Conservation (phyloP, 352 stramenopile genomes). For the Proteromonas lacertae region DNA sequence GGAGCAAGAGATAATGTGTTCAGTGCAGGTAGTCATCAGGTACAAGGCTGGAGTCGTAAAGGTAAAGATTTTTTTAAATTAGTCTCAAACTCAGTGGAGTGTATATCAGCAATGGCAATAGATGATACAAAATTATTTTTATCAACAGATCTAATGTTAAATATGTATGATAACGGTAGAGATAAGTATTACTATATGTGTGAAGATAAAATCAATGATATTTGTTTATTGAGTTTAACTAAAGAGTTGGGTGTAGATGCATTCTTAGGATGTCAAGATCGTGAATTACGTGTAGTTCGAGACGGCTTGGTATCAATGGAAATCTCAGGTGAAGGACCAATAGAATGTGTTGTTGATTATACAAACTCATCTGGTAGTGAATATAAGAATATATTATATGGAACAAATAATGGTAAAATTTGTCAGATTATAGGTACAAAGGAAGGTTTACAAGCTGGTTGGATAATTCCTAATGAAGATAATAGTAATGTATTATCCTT, state of each 20-base stretch:
- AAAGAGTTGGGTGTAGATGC: background rate
- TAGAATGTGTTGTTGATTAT: background rate
- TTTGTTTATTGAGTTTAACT: background rate
- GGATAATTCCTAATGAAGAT: background rate
- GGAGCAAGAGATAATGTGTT: no score
- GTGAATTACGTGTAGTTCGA: background rate
- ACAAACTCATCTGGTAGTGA: background rate
- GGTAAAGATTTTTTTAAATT: conserved; percentile 13
- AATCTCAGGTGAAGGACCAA: background rate
- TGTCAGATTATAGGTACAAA: background rate
- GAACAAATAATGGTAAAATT: background rate
- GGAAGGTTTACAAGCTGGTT: background rate
- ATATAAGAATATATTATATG: background rate
- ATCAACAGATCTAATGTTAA: conserved; percentile 9
- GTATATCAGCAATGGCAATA: conserved; percentile 7
- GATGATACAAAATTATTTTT: conserved; percentile 9
- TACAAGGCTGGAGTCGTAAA: conserved; percentile 9
- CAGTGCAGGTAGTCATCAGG: conserved; percentile 4
- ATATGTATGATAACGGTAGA: conserved; percentile 7
- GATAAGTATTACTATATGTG: background rate
- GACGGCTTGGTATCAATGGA: background rate
- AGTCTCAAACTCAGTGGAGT: conserved; percentile 8
- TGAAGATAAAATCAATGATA: conserved; percentile 1
- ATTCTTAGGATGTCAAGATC: background rate
- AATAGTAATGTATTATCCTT: background rate